Base-by-base conservation (phyloP, 139 green algal genomes). In the Klebsormidium nitens region DNA sequence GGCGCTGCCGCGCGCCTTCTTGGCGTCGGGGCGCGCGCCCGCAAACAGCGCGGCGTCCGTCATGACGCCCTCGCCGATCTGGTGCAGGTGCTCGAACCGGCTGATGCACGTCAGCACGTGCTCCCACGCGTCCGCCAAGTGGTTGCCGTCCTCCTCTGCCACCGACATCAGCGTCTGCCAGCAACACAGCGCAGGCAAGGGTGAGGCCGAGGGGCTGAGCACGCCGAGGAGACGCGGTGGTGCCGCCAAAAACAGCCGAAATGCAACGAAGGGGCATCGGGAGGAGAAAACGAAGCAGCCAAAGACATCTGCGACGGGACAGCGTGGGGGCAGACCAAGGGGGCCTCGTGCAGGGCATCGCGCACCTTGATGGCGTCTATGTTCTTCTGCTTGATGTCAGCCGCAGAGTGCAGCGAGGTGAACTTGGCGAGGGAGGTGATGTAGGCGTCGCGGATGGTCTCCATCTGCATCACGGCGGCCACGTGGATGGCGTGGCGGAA, bases 31-130 rank as follows among this genome's bases (percentile, higher is more conserved):
- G 3, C 28, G 58, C 2, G 40, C 74, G 5, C 55, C 67, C 3
- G 61, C 59, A 69, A 97, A 97, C 17, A 96, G 80, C n/a, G 74
- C 78, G 1, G 86, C 85, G 57, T 97, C 92, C 5, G 87, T 89
- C 31, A 87, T 85, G 57, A 86, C 87, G n/a, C 92, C 91, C 48
- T 86, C 85, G 1, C 84, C 78, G 26, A 95, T 72, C 78, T 95
- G 85, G 82, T 90, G 81, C 73, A 98, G 82, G 70, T 96, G 85
- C 77, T 97, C 93, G 80, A 91, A 97, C 26, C 91, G 86, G 23
- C 85, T 94, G 55, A 97, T 87, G 75, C 90, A 96, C 60, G 87
- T 85, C 56, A 98, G 81, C 57, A 97, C 80, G 66, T 96, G 88
- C 19, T 84, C 77, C 93, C 93, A 98, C 26, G 83, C 71, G 23